Base-by-base conservation (phyloP, 2,329 filamentous ascomycete species). In the Venturia nashicola region DNA sequence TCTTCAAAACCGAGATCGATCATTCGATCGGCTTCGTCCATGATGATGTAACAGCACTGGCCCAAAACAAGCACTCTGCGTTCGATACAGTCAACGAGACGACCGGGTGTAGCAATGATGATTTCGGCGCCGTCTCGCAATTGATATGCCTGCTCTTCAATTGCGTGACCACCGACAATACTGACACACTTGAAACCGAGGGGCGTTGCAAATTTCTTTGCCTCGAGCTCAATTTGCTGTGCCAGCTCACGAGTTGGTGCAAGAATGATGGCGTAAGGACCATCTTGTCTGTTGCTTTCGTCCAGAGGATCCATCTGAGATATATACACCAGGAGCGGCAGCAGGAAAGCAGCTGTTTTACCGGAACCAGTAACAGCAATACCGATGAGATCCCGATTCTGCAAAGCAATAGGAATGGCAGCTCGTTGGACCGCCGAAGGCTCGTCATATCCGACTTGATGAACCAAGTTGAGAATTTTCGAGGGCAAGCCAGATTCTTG, bases 1-100 rank as follows among this genome's bases (percentile, higher is more conserved):
- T 97, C 94, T 76, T 99, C 94, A 73, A 99, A 99, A 57, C 94
- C 94, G 66, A 97, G 85, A 73, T 99, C 94, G 68, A 99, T 96
- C 94, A 99, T 99, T 64, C 93, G 89, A 77, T 99, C 94, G 44
- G 94, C 94, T 82, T 99, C 94, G 74, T 99, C 94, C 93, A 99
- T 97, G 76, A 99, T 96, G 64, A 97, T 85, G 77, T 97, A 97
- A 78, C 92, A 96, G 76, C 94, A 97, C 76, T 97, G 94, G n/a
- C 86, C 87, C 59, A 97, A 83, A 1, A 99, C 93, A 1, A 97
- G 82, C 39, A 97, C 85, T 42, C 93, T 87, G 20, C 94, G 85
- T 75, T 99, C 94, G 69, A 99, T 94, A 76, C 92, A 97, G 78
- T 99, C 94, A 9, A 97, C 90, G 0, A 99, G 83, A 82, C 94